phyloP scores from a whole-genome alignment of 2,329 filamentous ascomycete genomes.

The Calonectria pseudoreteaudii region DNA sequence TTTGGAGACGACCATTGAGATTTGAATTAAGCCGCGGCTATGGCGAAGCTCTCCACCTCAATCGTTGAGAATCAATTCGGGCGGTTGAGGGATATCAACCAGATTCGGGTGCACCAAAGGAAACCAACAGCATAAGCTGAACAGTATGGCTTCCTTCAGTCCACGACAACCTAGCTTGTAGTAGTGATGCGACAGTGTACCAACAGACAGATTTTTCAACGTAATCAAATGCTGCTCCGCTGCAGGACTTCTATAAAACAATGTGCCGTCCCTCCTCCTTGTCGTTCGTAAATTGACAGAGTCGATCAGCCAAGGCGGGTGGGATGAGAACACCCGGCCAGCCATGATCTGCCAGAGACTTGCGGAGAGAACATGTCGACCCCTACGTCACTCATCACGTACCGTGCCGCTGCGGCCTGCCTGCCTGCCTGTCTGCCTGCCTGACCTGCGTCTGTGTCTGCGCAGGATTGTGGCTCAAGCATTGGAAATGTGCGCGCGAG shows the following conservation, averaged over 20 bases:
- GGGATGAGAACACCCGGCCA: background rate
- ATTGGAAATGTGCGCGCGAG: background rate
- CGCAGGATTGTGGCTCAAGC: background rate
- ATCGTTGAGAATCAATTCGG: background rate
- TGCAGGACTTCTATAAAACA: background rate
- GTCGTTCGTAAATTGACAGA: background rate
- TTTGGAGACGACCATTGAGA: background rate
- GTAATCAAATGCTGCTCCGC: background rate
- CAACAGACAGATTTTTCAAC: background rate
- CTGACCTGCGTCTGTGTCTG: background rate
- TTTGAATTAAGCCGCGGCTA: background rate
- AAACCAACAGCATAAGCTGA: background rate
- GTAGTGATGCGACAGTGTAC: background rate
- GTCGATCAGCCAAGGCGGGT: background rate
- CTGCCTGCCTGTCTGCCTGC: background rate
- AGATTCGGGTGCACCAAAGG: too few species aligned
- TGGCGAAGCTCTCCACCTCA: background rate
- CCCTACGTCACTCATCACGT: background rate
- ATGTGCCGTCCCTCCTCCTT: background rate
- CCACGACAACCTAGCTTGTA: background rate
- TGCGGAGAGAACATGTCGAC: background rate
- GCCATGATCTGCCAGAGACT: background rate
- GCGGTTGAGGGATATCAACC: background rate
- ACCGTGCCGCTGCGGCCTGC: background rate
- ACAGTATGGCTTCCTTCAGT: too few species aligned